Conservation (phyloP, 495 filamentous ascomycete species). For the Parathielavia hyrcaniae region DNA sequence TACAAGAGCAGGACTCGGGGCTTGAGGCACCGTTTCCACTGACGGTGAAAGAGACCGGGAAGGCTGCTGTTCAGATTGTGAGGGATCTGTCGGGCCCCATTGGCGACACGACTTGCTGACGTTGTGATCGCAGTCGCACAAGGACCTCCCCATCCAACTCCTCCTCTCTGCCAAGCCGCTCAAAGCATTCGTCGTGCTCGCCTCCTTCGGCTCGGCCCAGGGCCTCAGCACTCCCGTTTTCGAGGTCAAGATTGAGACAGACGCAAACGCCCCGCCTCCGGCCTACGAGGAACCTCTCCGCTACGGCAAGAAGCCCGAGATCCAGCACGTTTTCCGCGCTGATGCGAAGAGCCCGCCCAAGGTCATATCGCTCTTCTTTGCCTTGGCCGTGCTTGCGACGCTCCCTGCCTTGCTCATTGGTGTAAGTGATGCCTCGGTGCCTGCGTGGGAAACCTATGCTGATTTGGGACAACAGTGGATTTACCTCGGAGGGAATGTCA, state of each 20-base stretch:
- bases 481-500: conserved; percentile 75
- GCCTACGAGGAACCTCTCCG: conserved; percentile 60
- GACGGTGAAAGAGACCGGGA: conserved; percentile 78
- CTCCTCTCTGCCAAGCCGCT: conserved; percentile 60
- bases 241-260: conserved; percentile 46
- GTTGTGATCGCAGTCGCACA: conserved; percentile 60
- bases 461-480: conserved; percentile 54
- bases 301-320: conserved; percentile 76
- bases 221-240: conserved; percentile 66
- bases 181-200: conserved; percentile 72
- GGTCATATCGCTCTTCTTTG: conserved; percentile 73
- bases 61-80: conserved; percentile 78
- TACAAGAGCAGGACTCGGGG: conserved; percentile 65
- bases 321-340: conserved; percentile 83
- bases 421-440: conserved; percentile 46
- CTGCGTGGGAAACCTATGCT: background rate
- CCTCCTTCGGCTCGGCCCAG: conserved; percentile 71
- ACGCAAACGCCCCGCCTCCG: conserved; percentile 55
- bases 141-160: conserved; percentile 83
- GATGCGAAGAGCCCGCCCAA: conserved; percentile 77
- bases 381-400: conserved; percentile 60
- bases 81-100: conserved; percentile 22
- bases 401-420: conserved; percentile 63
- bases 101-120: conserved; percentile 5
- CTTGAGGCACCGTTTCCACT: conserved; percentile 88